phyloP scores from a whole-genome alignment of 495 filamentous ascomycete genomes.

The Talaromyces wortmannii region DNA sequence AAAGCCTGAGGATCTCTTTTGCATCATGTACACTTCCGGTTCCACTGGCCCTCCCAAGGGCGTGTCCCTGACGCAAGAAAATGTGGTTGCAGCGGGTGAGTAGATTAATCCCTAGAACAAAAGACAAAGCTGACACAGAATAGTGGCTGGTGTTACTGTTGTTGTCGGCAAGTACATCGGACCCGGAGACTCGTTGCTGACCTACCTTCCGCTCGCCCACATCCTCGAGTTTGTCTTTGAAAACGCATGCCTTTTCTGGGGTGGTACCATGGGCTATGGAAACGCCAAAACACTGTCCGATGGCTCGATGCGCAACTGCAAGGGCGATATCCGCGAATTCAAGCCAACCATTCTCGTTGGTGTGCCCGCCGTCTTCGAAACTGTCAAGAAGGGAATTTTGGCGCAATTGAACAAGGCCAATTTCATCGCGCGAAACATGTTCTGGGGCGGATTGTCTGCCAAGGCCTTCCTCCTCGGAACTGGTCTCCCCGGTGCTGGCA shows the following conservation, averaged over 20 bases:
- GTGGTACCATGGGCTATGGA: constrained; percentile 94
- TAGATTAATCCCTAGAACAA: too few species aligned
- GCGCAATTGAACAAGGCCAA: constrained; percentile 74
- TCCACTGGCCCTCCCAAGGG: constrained; percentile 97
- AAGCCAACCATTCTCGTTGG: constrained; percentile 87
- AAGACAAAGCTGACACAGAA: not conserved
- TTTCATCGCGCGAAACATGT: constrained; percentile 69
- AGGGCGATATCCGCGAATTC: constrained; percentile 92
- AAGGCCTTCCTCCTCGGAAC: constrained; percentile 73
- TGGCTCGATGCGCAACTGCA: constrained; percentile 82
- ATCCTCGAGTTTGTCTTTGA: constrained; percentile 98
- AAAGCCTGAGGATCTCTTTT: constrained; percentile 79
- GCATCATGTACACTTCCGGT: constrained; percentile 99
- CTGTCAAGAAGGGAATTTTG: constrained; percentile 95
- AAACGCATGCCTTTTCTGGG: constrained; percentile 88
- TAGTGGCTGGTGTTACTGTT: constrained; percentile 80
- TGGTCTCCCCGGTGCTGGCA: constrained; percentile 63
- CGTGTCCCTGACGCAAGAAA: constrained; percentile 82
- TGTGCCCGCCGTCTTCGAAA: constrained; percentile 95
- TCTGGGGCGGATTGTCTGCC: constrained; percentile 84
- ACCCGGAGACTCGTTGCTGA: constrained; percentile 79
- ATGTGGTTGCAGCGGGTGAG: constrained; percentile 82
- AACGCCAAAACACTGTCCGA: constrained; percentile 92
- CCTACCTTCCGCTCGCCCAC: constrained; percentile 90
- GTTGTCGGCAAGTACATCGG: constrained; percentile 81